Conservation (phyloP, 176 grass and related monocot species). For the Themeda triandra region DNA sequence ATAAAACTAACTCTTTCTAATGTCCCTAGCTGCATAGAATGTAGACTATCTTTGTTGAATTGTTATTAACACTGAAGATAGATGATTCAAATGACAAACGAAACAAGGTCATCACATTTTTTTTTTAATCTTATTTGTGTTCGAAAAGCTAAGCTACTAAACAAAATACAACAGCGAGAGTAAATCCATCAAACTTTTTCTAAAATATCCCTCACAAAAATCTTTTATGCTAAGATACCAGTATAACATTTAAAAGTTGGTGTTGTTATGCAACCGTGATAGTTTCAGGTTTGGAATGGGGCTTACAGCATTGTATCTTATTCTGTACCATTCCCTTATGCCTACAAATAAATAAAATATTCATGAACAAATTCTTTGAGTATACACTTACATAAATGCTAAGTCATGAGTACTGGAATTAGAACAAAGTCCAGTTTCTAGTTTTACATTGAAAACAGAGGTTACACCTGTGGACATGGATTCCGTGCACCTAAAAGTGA, state of each 20-base stretch:
- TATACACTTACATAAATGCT: background rate
- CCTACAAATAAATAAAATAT: background rate
- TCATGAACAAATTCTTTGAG: background rate
- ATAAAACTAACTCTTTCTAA: background rate
- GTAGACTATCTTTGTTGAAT: background rate
- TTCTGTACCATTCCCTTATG: background rate
- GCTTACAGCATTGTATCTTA: background rate
- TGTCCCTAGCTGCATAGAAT: background rate
- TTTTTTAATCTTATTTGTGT: background rate
- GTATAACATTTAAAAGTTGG: background rate
- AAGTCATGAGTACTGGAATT: background rate
- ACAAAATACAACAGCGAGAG: background rate
- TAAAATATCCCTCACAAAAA: background rate
- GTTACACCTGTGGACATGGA: background rate
- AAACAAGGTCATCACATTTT: background rate
- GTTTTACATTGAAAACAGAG: background rate
- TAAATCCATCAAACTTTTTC: background rate
- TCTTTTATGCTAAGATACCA: background rate
- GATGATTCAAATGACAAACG: background rate
- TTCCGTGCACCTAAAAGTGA: background rate
- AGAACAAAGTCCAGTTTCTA: background rate
- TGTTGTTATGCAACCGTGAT: background rate
- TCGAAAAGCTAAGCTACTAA: background rate
- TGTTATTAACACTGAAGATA: background rate
- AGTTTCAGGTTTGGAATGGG: background rate